Base-by-base conservation (phyloP, 352 stramenopile species). In the Elongisporangium undulatum region DNA sequence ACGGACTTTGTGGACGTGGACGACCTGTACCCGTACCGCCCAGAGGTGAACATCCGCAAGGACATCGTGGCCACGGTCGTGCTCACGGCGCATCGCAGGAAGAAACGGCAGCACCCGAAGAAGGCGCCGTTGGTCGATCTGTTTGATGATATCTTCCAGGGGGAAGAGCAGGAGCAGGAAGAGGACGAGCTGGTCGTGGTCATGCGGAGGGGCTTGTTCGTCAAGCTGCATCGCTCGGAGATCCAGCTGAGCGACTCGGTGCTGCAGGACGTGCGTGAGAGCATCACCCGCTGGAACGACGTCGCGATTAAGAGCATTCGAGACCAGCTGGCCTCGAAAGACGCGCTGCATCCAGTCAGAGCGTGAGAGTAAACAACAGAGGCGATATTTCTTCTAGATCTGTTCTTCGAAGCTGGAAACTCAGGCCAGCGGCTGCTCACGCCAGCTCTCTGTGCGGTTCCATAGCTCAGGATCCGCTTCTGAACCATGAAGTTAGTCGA, bases 171-270 rank as follows among this genome's bases (percentile, higher is more conserved):
- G 23, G 16, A 62, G n/a, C n/a, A n/a, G 29, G 29, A 71, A 3
- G 65, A 73, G 26, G 66, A 54, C 13, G 63, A 77, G 48, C 66
- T 67, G 15, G 69, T 77, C 15, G 69, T 77, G 39, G 66, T 74
- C 39, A 61, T 77, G 16, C 74, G 66, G 9, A 61, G 69, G 2
- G 68, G 57, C 55, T 69, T 74, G 49, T 62, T 63, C 3, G 67
- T 72, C 6, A 45, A 62, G 29, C 41, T 51, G 13, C 49, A 55
- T 12, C 19, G 34, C 2, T 53, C 56, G 2, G 49, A 56, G 24
- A 45, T 62, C 22, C 19, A 56, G 3, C 4, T 45, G 4, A 45
- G 34, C 34, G 34, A 45, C 34, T 45, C 34, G 13, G 12, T 50
- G 7, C 53, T 57, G 2, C 53, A 57, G 29, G 24, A 49, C 4